phyloP scores from a whole-genome alignment of 106 monocot genomes.

The Acanthochlamys bracteata region DNA sequence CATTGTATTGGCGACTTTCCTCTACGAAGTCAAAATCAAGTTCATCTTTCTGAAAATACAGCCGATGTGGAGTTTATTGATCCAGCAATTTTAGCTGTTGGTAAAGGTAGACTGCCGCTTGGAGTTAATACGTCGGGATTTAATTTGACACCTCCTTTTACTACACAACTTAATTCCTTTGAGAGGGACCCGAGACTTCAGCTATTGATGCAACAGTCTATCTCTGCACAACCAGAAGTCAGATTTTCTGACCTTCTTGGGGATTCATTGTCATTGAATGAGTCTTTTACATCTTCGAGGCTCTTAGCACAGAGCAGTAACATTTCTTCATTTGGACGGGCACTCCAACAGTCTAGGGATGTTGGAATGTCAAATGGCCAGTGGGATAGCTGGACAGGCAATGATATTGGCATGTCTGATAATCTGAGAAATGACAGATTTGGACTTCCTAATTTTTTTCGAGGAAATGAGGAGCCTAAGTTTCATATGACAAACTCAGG shows the following conservation, averaged over 20 bases:
- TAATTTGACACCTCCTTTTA: slow-evolving; percentile 29
- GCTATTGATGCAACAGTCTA: slow-evolving; percentile 46
- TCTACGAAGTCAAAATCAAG: slow-evolving; percentile 37
- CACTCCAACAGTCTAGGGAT: slow-evolving; percentile 42
- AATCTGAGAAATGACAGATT: slow-evolving; percentile 38
- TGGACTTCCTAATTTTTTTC: slow-evolving; percentile 35
- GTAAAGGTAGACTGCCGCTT: slow-evolving; percentile 52
- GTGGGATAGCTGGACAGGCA: slow-evolving; percentile 52
- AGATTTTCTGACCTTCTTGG: slow-evolving; percentile 31
- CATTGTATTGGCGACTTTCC: slow-evolving; percentile 16
- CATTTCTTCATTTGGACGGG: slow-evolving; percentile 31
- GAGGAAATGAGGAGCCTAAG: slow-evolving; percentile 42
- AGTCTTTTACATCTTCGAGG: slow-evolving; percentile 37
- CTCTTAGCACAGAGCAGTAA: slow-evolving; percentile 31
- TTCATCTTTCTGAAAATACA: slow-evolving; percentile 26
- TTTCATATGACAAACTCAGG: slow-evolving; percentile 35
- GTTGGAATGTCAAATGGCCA: slow-evolving; percentile 30
- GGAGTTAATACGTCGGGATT: slow-evolving; percentile 34
- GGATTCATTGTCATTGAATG: slow-evolving; percentile 40
- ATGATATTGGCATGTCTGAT: slow-evolving; percentile 28
- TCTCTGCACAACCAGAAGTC: slow-evolving; percentile 30
- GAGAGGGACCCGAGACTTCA: slow-evolving; percentile 56
- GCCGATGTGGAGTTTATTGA: slow-evolving; percentile 77
- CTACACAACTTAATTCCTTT: slow-evolving; percentile 30
- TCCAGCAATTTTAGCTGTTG: slow-evolving; percentile 92